These are phyloP conservation scores for Sphaerulina populicola DNA, from an alignment of 2,329 filamentous ascomycete species.

Conservation along the genomic window DNA sequence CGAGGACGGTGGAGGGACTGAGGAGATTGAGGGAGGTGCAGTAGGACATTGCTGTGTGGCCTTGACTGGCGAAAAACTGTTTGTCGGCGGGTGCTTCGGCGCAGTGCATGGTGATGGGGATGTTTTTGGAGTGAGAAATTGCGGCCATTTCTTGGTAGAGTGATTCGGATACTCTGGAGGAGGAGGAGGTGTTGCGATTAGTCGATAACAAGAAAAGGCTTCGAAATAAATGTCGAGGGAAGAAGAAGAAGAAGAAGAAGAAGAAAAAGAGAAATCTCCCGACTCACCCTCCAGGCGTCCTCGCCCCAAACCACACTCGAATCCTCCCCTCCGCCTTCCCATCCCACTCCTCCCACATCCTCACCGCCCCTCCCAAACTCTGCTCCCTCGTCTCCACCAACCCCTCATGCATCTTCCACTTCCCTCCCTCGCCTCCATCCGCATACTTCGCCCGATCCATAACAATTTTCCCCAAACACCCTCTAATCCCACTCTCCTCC, in stretches of 20 bases:
- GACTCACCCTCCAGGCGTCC: conserved; percentile 33
- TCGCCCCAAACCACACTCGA: conserved; percentile 35
- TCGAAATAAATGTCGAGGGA: too few relatives aligned
- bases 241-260: neutral
- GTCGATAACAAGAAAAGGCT: neutral
- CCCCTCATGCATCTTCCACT: conserved; percentile 40
- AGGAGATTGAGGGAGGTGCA: neutral
- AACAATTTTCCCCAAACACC: conserved; percentile 40
- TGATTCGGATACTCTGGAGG: neutral
- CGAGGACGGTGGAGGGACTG: neutral
- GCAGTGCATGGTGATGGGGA: neutral
- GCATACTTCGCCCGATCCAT: conserved; percentile 41
- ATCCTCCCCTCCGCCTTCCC: conserved; percentile 32
- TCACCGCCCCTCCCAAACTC: conserved; percentile 29
- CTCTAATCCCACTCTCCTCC: conserved; percentile 40
- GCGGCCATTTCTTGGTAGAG: neutral
- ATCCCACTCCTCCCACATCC: conserved; percentile 34
- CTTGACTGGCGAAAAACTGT: neutral
- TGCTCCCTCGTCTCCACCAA: conserved; percentile 36
- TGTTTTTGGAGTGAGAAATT: neutral
- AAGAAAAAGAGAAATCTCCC: neutral
- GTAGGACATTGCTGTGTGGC: neutral
- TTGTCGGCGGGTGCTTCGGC: neutral
- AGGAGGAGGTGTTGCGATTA: neutral
- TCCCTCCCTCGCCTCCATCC: conserved; percentile 28